Conservation (phyloP, 2,329 filamentous ascomycete genomes). For the Meredithiella fracta region DNA sequence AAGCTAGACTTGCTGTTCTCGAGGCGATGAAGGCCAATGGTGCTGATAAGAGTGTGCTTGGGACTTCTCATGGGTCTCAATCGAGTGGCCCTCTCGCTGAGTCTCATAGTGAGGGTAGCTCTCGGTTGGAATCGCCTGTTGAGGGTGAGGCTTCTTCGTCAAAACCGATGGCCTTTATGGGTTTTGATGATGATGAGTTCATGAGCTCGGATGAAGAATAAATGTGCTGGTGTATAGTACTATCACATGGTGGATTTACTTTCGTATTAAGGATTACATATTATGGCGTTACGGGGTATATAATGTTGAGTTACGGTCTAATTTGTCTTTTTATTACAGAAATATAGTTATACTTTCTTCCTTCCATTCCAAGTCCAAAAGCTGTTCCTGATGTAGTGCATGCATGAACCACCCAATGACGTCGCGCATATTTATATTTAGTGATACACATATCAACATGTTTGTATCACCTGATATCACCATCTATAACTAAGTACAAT, state of each 20-base stretch:
- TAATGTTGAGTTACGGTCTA: not conserved
- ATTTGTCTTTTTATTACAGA: too few species aligned
- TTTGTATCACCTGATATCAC: not conserved
- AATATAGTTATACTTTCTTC: too few species aligned
- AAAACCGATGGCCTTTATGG: slow-evolving; percentile 41
- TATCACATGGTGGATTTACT: not conserved
- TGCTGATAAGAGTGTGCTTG: slow-evolving; percentile 43
- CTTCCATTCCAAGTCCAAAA: too few species aligned
- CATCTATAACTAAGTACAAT: not conserved
- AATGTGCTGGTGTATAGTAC: not conserved
- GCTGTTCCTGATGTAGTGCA: not conserved
- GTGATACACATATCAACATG: not conserved
- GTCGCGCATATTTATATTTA: not conserved
- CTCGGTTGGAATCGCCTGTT: slow-evolving; percentile 15
- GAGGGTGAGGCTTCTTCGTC: slow-evolving; percentile 16
- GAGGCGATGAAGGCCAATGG: slow-evolving; percentile 50
- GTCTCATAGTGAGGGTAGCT: slow-evolving; percentile 16
- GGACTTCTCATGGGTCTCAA: slow-evolving; percentile 33
- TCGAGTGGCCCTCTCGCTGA: slow-evolving; percentile 17
- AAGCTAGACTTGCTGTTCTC: slow-evolving; percentile 60
- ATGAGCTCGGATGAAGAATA: slow-evolving; percentile 41
- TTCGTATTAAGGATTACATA: not conserved
- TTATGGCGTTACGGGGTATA: not conserved
- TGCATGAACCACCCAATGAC: not conserved
- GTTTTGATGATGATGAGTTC: slow-evolving; percentile 66